These are phyloP conservation scores for Priceomyces haplophilus DNA, from an alignment of 805 yeast genomes.

Conservation along the genomic window DNA sequence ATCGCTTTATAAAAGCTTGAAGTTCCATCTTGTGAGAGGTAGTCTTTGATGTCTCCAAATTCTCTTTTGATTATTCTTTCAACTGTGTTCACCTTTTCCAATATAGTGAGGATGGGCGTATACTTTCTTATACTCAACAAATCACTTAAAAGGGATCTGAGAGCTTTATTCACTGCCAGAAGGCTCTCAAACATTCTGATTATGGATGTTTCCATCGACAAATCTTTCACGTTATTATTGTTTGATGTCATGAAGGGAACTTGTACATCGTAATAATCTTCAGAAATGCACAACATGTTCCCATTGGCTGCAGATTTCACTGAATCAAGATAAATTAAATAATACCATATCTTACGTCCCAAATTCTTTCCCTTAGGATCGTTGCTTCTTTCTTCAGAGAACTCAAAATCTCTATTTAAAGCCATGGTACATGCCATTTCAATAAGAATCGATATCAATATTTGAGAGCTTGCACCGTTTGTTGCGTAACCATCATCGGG, in stretches of 20 bases:
- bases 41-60: background rate
- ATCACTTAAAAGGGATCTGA: constrained; percentile 12
- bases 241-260: background rate
- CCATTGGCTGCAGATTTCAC: background rate
- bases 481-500: constrained; percentile 51
- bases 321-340: background rate
- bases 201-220: constrained; percentile 1
- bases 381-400: constrained; percentile 16
- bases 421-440: constrained; percentile 65
- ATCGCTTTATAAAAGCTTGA: no score
- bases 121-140: constrained; percentile 16
- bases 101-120: constrained; percentile 10
- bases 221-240: background rate
- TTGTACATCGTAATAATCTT: constrained; percentile 21
- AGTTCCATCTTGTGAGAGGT: no score
- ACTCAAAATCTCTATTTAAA: constrained; percentile 58
- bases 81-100: background rate
- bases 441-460: constrained; percentile 48
- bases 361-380: constrained; percentile 17
- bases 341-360: constrained; percentile 23
- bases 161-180: constrained; percentile 10
- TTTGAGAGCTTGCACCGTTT: constrained; percentile 55
- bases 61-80: background rate
- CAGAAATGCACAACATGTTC: background rate
- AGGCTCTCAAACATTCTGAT: background rate